Evolutionary conservation across 768 basidiomycete species (phyloP), one percentile per base, ranked within the genome.

Genomic region (Podaxis sp.): DNA sequence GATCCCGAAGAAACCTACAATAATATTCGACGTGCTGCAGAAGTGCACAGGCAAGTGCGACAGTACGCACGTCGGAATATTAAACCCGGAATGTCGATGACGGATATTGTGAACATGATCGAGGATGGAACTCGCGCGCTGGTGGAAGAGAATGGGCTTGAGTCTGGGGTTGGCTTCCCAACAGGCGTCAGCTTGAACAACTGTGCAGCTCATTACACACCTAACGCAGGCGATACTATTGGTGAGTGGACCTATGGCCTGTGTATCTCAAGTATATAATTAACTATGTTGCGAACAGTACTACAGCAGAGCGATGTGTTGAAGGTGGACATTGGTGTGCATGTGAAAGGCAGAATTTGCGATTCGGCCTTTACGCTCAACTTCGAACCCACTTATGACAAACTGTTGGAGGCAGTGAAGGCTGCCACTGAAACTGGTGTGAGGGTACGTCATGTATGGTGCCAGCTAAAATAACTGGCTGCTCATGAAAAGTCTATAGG

Each of bases 261-360:
- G 40, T 36, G 37, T 9, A 40, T 55, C 19, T 17, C 6, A 46
- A 7, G 22, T 5, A 55, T 46, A 19, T 25, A 11, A 29, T 11
- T 33, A 40, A 46, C 7, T 51, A 36, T 40, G 17, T 17, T 17
- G n/a, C 25, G 38, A 25, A 13, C 71, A 96, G 96, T 95, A 25
- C 77, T 98, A 37, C 81, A 90, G 71, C 76, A 84, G 60, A 86
- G 88, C 40, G 96, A 98, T 70, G 90, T 98, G 17, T 80, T 99
- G 65, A 98, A 99, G 77, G 94, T 99, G 53, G 97, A 99, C 71
- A 85, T 99, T 68, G 97, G 97, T 55, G 95, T 98, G 2, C 97
- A 99, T 66, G 95, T 98, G 38, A 91, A 91, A 69, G 97, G 96
- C n/a, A 82, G 93, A 56, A 99, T 98, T 63, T 72, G 88, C 27